Percentiles rank a stretch among this genome's conserved stretches.
Evolutionary conservation across 176 grass and related monocot genomes (phyloP).

Genomic region (Olyra latifolia): DNA sequence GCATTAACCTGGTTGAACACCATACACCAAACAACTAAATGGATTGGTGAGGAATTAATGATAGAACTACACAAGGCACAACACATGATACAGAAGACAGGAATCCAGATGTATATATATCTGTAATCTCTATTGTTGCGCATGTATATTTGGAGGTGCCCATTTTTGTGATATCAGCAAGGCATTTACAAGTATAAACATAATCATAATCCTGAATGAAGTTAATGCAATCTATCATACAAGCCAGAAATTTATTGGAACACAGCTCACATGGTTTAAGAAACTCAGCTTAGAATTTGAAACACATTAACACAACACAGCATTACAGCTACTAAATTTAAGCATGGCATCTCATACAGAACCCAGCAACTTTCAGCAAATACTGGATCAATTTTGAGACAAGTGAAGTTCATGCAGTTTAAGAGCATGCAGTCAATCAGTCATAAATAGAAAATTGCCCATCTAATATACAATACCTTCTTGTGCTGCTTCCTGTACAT

Average conservation of each 20-base stretch:
- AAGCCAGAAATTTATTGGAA: neutral
- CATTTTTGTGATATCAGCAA: neutral
- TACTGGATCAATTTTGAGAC: neutral
- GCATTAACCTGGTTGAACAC: neutral
- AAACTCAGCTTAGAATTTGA: neutral
- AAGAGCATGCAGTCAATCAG: too few relatives aligned
- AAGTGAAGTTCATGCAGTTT: neutral
- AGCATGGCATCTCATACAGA: neutral
- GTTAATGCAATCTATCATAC: neutral
- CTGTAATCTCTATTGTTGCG: neutral
- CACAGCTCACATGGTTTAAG: neutral
- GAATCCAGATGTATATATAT: neutral
- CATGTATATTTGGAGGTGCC: neutral
- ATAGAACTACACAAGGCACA: neutral
- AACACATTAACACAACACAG: neutral
- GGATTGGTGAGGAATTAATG: neutral
- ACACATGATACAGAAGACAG: neutral
- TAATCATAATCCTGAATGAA: neutral
- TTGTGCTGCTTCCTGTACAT: slow-evolving; percentile 94
- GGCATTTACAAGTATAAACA: neutral
- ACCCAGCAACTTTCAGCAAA: neutral
- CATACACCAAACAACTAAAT: neutral
- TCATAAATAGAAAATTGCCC: neutral
- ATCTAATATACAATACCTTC: slow-evolving; percentile 41
- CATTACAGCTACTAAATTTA: neutral